Conservation (phyloP, 2,329 filamentous ascomycete species). For the Tolypocladium cylindrosporum region DNA sequence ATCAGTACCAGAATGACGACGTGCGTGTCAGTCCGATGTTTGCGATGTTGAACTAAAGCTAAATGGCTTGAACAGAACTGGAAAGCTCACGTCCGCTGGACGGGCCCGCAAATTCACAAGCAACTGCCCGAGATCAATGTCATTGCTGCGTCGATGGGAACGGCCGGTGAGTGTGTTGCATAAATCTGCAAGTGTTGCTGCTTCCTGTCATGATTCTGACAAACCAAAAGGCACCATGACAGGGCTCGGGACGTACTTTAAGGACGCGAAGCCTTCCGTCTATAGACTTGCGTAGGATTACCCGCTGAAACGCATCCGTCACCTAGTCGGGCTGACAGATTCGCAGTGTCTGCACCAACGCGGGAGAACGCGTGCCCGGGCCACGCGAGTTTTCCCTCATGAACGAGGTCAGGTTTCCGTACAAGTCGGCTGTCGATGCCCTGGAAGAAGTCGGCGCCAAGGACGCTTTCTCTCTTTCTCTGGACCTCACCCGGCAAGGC, state of each 20-base stretch:
- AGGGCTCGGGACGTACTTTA: slow-evolving; percentile 40
- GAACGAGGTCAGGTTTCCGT: slow-evolving; percentile 45
- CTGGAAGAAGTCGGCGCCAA: slow-evolving; percentile 45
- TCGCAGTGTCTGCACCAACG: slow-evolving; percentile 42
- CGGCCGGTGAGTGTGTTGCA: slow-evolving; percentile 14
- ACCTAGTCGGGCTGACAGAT: slow-evolving; percentile 4
- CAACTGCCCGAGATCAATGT: slow-evolving; percentile 47
- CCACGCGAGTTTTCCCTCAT: slow-evolving; percentile 42
- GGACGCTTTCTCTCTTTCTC: slow-evolving; percentile 42
- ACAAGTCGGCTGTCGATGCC: slow-evolving; percentile 40
- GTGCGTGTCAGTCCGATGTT: slow-evolving; percentile 5
- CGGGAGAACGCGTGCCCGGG: slow-evolving; percentile 47
- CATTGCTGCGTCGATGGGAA: slow-evolving; percentile 46
- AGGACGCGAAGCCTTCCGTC: slow-evolving; percentile 37
- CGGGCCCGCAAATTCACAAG: slow-evolving; percentile 45
- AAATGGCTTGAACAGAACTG: slow-evolving; percentile 28
- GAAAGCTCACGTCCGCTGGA: slow-evolving; percentile 47
- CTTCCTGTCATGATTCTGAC: neutral
- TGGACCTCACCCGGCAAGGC: slow-evolving; percentile 46
- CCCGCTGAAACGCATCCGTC: too few relatives aligned
- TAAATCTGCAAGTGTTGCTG: neutral
- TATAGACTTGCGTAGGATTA: slow-evolving; percentile 19
- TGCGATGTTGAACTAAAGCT: neutral
- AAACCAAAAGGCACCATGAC: slow-evolving; percentile 31
- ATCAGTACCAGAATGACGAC: slow-evolving; percentile 23